Percentiles rank a stretch among this genome's conserved stretches.
phyloP scores from a whole-genome alignment of 768 basidiomycete species.

The Lactarius sanguifluus region DNA sequence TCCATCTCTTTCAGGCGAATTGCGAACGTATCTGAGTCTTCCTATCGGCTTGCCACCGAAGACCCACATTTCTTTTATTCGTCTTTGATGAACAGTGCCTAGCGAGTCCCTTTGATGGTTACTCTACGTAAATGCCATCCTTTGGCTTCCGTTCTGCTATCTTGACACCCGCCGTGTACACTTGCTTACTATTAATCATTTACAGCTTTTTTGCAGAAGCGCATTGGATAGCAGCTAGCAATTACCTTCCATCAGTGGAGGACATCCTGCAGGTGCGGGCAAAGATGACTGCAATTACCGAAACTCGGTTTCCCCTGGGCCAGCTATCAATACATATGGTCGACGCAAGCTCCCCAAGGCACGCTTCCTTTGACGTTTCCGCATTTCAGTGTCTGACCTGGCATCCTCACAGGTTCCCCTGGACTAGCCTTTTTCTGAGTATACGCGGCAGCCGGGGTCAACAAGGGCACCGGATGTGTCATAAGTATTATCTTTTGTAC shows the following conservation, averaged over 20 bases:
- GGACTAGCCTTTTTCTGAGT: too few species aligned
- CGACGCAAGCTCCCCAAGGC: constrained; percentile 36
- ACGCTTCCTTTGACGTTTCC: too few species aligned
- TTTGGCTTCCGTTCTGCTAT: not conserved
- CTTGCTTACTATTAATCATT: constrained; percentile 5
- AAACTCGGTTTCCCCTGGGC: constrained; percentile 79
- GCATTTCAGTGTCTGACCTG: too few species aligned
- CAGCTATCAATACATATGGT: constrained; percentile 64
- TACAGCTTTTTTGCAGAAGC: constrained; percentile 83
- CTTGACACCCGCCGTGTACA: not conserved
- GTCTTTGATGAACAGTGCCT: constrained; percentile 91
- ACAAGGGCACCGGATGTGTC: constrained; percentile 36
- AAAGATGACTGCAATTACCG: constrained; percentile 88
- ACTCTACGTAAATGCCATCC: not conserved
- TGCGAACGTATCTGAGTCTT: constrained; percentile 56
- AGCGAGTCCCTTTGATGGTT: constrained; percentile 51
- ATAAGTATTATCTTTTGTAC: constrained; percentile 78
- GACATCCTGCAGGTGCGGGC: constrained; percentile 87
- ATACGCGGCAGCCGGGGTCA: too few species aligned
- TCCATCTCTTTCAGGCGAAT: constrained; percentile 36
- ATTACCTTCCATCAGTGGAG: constrained; percentile 82
- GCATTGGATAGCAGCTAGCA: constrained; percentile 72
- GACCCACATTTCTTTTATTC: constrained; percentile 49
- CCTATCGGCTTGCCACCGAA: constrained; percentile 46
- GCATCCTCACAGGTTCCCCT: too few species aligned